Percentiles rank a stretch among this genome's conserved stretches.
Evolutionary conservation across 2,329 filamentous ascomycete species (phyloP).

Genomic region (Calycina herbarum): DNA sequence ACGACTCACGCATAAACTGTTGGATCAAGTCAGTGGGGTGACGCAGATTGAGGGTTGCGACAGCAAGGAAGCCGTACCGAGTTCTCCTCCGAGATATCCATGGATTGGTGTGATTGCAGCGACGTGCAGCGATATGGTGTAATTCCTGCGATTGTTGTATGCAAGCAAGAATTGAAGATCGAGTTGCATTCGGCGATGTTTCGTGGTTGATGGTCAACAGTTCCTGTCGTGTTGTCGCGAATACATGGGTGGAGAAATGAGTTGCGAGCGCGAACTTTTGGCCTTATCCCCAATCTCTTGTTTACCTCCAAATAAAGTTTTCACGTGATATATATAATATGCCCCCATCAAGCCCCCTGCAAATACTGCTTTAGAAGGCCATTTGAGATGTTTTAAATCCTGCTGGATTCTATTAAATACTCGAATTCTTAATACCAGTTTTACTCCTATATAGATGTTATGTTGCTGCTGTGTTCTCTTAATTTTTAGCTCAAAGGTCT

Average conservation of each 20-base stretch:
- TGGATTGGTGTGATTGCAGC: slow-evolving; percentile 7
- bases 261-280: neutral
- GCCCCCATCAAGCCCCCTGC: too few relatives aligned
- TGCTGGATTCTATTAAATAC: too few relatives aligned
- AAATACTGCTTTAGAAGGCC: too few relatives aligned
- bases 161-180: neutral
- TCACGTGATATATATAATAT: too few relatives aligned
- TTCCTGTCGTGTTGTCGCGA: neutral
- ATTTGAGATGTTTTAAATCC: too few relatives aligned
- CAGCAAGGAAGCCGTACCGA: slow-evolving; percentile 22
- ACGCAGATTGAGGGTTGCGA: neutral
- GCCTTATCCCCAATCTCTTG: neutral
- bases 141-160: neutral
- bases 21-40: slow-evolving; percentile 15
- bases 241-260: neutral
- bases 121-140: neutral
- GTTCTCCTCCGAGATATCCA: slow-evolving; percentile 34
- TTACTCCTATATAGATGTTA: too few relatives aligned
- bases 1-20: slow-evolving; percentile 34
- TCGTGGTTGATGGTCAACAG: neutral
- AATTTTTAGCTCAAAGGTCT: neutral
- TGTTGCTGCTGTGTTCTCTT: too few relatives aligned
- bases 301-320: too few relatives aligned
- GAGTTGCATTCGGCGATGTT: neutral
- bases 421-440: too few relatives aligned